Conservation (phyloP, 345 rosid species). For the Dipteronia dyeriana region DNA sequence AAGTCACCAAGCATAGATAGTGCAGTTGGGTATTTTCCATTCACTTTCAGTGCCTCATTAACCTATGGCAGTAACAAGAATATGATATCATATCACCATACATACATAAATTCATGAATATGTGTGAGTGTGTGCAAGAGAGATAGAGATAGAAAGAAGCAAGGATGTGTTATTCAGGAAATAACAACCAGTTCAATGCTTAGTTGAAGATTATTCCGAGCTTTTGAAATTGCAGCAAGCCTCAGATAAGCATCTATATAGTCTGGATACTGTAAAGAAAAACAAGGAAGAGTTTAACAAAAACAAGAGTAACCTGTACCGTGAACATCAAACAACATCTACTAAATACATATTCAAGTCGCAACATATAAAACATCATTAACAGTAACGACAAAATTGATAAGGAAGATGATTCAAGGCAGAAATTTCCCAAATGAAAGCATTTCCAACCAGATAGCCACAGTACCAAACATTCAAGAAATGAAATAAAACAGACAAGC, state of each 20-base stretch:
- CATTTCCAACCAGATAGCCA: background rate
- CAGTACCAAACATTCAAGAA: background rate
- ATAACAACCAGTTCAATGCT: conserved; percentile 91
- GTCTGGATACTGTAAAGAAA: conserved; percentile 71
- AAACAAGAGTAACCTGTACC: background rate
- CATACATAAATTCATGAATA: conserved; percentile 11
- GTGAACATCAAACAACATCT: background rate
- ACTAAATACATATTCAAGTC: background rate
- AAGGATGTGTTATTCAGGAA: conserved; percentile 6
- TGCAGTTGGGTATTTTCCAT: conserved; percentile 80
- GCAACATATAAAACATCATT: background rate
- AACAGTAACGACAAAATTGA: background rate
- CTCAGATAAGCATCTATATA: conserved; percentile 91
- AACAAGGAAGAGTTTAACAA: conserved; percentile 25
- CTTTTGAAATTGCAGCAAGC: conserved; percentile 91
- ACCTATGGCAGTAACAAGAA: conserved; percentile 45
- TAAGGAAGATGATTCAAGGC: background rate
- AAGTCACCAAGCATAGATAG: conserved; percentile 95
- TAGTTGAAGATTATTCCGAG: conserved; percentile 81
- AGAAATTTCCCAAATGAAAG: background rate
- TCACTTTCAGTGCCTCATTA: conserved; percentile 88
- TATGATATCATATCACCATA: conserved; percentile 11
- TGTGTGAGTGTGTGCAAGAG: background rate
- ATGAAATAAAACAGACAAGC: background rate
- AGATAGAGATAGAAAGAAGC: background rate